Evolutionary conservation across 345 rosid species (phyloP), one percentile per base, ranked within the genome.

Genomic region (Hibiscus mutabilis): DNA sequence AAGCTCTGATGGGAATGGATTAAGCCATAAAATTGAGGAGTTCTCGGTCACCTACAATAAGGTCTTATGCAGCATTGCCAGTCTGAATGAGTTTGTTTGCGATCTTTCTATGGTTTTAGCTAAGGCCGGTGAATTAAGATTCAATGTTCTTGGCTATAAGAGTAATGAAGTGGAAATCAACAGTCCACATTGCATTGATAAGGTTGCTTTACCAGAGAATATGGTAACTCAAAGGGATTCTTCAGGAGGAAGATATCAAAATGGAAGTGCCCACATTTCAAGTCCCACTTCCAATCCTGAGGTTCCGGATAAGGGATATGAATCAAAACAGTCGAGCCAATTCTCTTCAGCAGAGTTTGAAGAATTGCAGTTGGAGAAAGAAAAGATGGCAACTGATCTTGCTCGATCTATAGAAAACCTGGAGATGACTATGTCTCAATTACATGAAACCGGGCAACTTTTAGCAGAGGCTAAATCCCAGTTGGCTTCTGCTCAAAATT

Each of bases 161-260:
- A 74, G 76, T 49, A 76, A 80, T 44, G 92, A 86, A 79, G 81
- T 79, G 47, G 99, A 89, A 79, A 91, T 88, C 61, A 84, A 72
- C 56, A 88, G 97, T 66, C 90, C 98, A 2, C 94, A 89, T 84
- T 95, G 99, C 83, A 92, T 95, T 5, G 99, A 95, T 79, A 95
- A 95, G 84, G 92, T 92, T 37, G 99, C 87, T 63, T 75, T 95
- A 75, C 97, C 96, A 0, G 97, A 92, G 80, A 86, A 90, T 71
- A 88, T 85, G 85, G 82, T 71, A n/a, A 66, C 78, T 65, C 79
- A 73, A 35, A 80, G 79, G 75, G 89, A 82, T 68, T 74, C 86
- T 59, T 80, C 86, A 11, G 86, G 78, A 59, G 91, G 86, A 70
- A 82, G 77, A 66, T 86, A 87, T 82, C 86, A 82, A 76, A 82